phyloP scores from a whole-genome alignment of 192 early-diverging fungal genomes.

The Rhizophagus clarus region DNA sequence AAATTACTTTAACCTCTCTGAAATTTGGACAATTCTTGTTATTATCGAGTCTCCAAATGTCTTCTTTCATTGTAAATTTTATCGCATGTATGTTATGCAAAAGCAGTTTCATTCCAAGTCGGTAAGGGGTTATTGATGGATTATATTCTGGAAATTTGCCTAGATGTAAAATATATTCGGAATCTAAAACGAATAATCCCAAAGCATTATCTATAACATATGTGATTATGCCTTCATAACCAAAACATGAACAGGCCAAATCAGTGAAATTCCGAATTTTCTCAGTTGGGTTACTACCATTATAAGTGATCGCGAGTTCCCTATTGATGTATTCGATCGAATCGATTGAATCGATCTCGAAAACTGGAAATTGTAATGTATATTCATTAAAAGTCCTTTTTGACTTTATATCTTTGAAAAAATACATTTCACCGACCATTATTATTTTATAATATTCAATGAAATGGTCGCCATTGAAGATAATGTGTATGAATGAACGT shows the following conservation, averaged over 20 bases:
- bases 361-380: neutral
- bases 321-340: neutral
- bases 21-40: neutral
- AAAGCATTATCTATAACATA: constrained; percentile 31
- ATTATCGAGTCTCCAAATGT: neutral
- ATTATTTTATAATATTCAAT: neutral
- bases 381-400: neutral
- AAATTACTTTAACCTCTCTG: neutral
- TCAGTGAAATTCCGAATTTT: neutral
- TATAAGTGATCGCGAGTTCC: neutral
- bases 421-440: neutral
- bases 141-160: neutral
- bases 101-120: neutral
- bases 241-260: neutral
- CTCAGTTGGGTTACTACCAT: neutral
- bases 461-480: neutral
- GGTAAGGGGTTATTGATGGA: neutral
- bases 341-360: neutral
- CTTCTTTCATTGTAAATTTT: neutral
- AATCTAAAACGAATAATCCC: neutral
- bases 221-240: neutral
- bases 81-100: constrained; percentile 13
- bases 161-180: neutral
- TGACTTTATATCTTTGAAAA: neutral
- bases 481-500: neutral